Percentiles rank a stretch among this genome's conserved stretches.
Conservation (phyloP, 306 rosid species). For the Rosa rugosa region DNA sequence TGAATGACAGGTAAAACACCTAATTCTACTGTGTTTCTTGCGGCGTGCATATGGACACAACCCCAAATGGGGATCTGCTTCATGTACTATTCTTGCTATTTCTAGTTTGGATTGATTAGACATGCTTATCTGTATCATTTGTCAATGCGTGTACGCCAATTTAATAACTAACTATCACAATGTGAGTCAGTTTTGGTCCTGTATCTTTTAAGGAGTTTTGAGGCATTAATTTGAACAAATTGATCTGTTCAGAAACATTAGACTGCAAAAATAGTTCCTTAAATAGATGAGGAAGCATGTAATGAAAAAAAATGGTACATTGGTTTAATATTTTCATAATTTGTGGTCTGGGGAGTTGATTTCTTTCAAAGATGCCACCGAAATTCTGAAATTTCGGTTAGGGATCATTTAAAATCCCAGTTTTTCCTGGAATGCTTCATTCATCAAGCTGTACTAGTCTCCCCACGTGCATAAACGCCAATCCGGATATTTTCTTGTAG, state of each 20-base stretch:
- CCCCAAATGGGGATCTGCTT: background rate
- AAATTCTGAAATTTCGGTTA: background rate
- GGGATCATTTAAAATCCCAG: background rate
- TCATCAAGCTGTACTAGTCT: background rate
- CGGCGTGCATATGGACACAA: background rate
- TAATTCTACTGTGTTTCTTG: background rate
- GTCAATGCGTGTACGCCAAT: background rate
- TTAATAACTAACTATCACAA: background rate
- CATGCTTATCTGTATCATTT: background rate
- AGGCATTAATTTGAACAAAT: background rate
- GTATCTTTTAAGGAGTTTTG: background rate
- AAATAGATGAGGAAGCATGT: background rate
- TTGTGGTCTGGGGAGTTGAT: too few relatives aligned
- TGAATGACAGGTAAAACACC: slow-evolving; percentile 78
- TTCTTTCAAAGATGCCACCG: background rate
- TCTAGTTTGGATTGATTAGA: background rate
- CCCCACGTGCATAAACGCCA: background rate
- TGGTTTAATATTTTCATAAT: background rate
- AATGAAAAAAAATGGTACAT: background rate
- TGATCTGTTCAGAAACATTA: background rate
- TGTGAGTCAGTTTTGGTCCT: background rate
- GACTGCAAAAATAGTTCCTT: background rate
- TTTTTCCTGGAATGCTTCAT: background rate
- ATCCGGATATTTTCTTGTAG: background rate
- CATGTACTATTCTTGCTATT: background rate